A percentile compares a stretch with the other conserved stretches of the same genome.
phyloP scores from a whole-genome alignment of 2,329 filamentous ascomycete genomes.

The Phyllosticta ampelicida region DNA sequence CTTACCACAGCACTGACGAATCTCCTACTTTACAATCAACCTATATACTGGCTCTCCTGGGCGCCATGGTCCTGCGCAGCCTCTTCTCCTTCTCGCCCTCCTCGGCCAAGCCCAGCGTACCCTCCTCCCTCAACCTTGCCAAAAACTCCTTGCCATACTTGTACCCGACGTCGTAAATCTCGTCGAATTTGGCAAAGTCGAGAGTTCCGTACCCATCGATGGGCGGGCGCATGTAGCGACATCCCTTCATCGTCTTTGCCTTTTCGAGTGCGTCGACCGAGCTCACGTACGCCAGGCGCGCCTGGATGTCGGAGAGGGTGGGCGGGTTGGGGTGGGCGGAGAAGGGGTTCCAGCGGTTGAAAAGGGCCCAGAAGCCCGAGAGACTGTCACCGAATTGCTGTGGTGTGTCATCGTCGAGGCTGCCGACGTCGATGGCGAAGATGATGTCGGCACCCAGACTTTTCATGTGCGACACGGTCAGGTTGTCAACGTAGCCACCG shows the following conservation, averaged over 20 bases:
- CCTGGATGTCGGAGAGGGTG: conserved; percentile 91
- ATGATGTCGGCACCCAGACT: conserved; percentile 84
- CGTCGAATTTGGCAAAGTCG: conserved; percentile 95
- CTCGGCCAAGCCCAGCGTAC: conserved; percentile 52
- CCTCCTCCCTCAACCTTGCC: conserved; percentile 64
- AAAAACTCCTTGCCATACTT: conserved; percentile 74
- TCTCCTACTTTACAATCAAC: background rate
- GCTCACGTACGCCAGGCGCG: conserved; percentile 84
- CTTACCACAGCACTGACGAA: background rate
- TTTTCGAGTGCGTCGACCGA: conserved; percentile 89
- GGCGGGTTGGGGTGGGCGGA: conserved; percentile 82
- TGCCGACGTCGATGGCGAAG: conserved; percentile 90
- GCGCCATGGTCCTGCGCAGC: conserved; percentile 42
- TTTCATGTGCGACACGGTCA: conserved; percentile 97
- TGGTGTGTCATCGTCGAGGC: conserved; percentile 81
- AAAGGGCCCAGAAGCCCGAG: conserved; percentile 86
- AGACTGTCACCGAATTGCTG: conserved; percentile 90
- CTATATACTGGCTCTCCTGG: conserved; percentile 37
- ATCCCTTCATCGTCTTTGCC: conserved; percentile 82
- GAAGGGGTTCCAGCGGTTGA: conserved; percentile 97
- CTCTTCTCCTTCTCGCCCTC: conserved; percentile 42
- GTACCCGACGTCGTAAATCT: conserved; percentile 87
- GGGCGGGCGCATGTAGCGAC: conserved; percentile 91
- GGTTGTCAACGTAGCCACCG: conserved; percentile 92
- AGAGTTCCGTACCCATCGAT: conserved; percentile 89